A percentile compares a stretch with the other conserved stretches of the same genome.
These are phyloP conservation scores for Rosa rugosa DNA, from an alignment of 306 rosid genomes.

Conservation along the genomic window DNA sequence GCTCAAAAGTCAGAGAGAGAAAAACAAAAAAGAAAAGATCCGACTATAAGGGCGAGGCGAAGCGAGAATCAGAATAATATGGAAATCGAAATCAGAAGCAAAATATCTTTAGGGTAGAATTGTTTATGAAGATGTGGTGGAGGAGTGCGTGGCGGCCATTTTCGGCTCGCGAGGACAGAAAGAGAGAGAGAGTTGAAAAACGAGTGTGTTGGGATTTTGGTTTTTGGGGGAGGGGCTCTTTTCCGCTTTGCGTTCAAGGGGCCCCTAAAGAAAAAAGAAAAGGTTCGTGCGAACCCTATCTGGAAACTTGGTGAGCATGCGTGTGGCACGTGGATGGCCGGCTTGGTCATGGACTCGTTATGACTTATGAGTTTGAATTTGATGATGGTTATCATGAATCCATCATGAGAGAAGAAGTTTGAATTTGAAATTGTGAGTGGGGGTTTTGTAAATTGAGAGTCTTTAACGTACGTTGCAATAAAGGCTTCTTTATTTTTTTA, in stretches of 20 bases:
- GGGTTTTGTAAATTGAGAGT: too few relatives aligned
- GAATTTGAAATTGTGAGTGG: too few relatives aligned
- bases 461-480: too few relatives aligned
- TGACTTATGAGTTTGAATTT: neutral
- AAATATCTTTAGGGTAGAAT: neutral
- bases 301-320: neutral
- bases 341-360: neutral
- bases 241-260: neutral
- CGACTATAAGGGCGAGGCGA: neutral
- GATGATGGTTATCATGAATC: neutral
- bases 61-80: constrained; percentile 7
- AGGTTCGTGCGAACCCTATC: constrained; percentile 8
- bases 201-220: neutral
- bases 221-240: too few relatives aligned
- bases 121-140: constrained; percentile 17
- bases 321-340: constrained; percentile 4
- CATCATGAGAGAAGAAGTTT: too few relatives aligned
- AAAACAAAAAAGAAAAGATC: neutral
- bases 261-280: neutral
- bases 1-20: neutral
- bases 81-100: neutral
- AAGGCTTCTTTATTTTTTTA: too few relatives aligned
- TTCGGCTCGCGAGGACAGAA: constrained; percentile 31
- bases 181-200: constrained; percentile 20
- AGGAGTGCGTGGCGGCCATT: constrained; percentile 43